These are phyloP conservation scores for Pulveroboletus sp. DNA, from an alignment of 768 basidiomycete genomes.

Conservation along the genomic window DNA sequence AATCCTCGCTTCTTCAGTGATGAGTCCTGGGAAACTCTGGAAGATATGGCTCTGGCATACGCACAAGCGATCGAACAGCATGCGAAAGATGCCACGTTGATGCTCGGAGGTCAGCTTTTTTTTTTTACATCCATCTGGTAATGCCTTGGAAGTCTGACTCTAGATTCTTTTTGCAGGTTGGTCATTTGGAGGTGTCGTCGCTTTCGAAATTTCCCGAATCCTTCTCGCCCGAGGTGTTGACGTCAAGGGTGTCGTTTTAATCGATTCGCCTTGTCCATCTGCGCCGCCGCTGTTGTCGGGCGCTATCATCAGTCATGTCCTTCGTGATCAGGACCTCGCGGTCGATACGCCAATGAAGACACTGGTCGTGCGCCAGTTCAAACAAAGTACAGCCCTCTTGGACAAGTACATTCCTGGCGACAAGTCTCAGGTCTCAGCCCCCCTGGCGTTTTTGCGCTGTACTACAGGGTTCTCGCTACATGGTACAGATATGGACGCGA, in stretches of 20 bases:
- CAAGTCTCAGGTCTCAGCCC: constrained; percentile 21
- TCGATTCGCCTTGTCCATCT: constrained; percentile 64
- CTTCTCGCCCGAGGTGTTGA: constrained; percentile 38
- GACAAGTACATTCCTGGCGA: constrained; percentile 40
- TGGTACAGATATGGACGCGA: constrained; percentile 3
- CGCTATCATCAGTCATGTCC: constrained; percentile 45
- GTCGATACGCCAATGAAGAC: constrained; percentile 30
- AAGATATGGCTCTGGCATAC: constrained; percentile 54
- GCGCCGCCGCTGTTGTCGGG: constrained; percentile 52
- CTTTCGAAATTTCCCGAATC: constrained; percentile 60
- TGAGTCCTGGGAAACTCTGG: constrained; percentile 46
- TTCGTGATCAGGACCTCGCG: constrained; percentile 32
- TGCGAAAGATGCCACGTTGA: constrained; percentile 34
- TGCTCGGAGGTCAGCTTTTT: constrained; percentile 55
- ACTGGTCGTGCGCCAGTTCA: constrained; percentile 48
- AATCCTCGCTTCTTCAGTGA: constrained; percentile 51
- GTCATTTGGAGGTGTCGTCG: constrained; percentile 77
- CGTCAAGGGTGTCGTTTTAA: constrained; percentile 59
- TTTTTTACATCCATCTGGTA: not conserved
- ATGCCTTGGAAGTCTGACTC: not conserved
- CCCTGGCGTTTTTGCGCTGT: constrained; percentile 54
- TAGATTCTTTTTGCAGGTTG: constrained; percentile 45
- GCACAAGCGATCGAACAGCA: constrained; percentile 38
- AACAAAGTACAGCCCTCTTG: constrained; percentile 47
- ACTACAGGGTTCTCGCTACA: constrained; percentile 41